Evolutionary conservation across 2,329 filamentous ascomycete genomes (phyloP).

Genomic region (Colletotrichum musae): DNA sequence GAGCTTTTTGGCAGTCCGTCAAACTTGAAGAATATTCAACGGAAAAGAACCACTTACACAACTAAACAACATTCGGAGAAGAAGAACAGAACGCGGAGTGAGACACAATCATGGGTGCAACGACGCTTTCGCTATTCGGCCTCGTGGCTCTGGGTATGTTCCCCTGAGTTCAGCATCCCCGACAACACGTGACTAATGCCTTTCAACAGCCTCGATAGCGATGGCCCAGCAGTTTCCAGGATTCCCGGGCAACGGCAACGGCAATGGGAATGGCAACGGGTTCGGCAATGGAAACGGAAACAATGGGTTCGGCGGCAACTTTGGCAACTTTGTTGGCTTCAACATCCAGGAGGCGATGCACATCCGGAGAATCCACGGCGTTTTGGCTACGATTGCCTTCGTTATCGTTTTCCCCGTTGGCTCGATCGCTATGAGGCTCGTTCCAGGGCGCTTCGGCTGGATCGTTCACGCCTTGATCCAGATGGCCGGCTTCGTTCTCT

Average conservation of each 20-base stretch:
- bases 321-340: conserved; percentile 44
- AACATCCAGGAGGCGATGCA: conserved; percentile 47
- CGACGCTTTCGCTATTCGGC: conserved; percentile 15
- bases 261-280: conserved; percentile 25
- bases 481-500: conserved; percentile 53
- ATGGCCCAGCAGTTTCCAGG: conserved; percentile 35
- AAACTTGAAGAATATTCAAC: neutral
- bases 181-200: neutral
- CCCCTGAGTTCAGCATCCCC: too few species aligned
- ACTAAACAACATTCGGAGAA: neutral
- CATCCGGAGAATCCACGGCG: conserved; percentile 57
- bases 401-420: conserved; percentile 61
- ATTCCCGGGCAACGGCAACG: conserved; percentile 32
- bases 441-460: conserved; percentile 54
- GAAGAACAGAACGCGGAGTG: neutral
- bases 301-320: conserved; percentile 36
- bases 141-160: conserved; percentile 26
- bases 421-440: conserved; percentile 57
- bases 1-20: neutral
- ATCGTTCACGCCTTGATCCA: conserved; percentile 58
- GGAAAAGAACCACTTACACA: too few species aligned
- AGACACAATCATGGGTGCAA: conserved; percentile 23
- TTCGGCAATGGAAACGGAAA: conserved; percentile 27
- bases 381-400: conserved; percentile 57
- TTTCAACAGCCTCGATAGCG: conserved; percentile 10